Percentiles rank a stretch among this genome's conserved stretches.
Evolutionary conservation across 192 early-diverging fungal genomes (phyloP).

Genomic region (Coemansia sp.): DNA sequence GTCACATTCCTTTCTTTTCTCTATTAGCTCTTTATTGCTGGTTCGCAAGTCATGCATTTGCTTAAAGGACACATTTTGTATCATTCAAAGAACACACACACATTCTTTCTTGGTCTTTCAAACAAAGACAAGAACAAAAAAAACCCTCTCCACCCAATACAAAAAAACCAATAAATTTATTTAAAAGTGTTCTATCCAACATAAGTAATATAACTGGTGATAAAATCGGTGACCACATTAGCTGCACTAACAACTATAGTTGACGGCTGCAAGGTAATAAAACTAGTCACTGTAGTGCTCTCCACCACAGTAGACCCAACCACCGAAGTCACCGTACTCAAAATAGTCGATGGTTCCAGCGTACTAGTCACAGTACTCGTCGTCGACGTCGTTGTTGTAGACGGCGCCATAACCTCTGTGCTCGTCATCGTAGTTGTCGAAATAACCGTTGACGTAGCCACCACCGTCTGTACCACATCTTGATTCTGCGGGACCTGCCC

Average conservation of each 20-base stretch:
- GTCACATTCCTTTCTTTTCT: too few relatives aligned
- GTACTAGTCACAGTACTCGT: slow-evolving; percentile 12
- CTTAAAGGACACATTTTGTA: too few relatives aligned
- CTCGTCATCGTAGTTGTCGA: background rate
- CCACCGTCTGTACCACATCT: background rate
- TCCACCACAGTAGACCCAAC: slow-evolving; percentile 9
- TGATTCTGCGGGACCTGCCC: background rate
- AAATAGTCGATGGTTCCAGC: background rate
- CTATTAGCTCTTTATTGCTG: too few relatives aligned
- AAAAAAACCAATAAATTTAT: background rate
- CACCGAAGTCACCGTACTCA: background rate
- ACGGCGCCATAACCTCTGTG: background rate
- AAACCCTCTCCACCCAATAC: background rate
- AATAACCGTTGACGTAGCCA: background rate
- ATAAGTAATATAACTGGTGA: background rate
- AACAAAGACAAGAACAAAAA: background rate
- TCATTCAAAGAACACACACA: too few relatives aligned
- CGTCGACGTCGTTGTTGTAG: slow-evolving; percentile 2
- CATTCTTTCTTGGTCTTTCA: too few relatives aligned
- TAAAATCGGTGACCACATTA: background rate
- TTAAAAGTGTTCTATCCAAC: background rate
- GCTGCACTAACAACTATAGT: background rate
- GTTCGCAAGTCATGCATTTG: too few relatives aligned
- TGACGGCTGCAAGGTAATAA: background rate
- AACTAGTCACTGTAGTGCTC: slow-evolving; percentile 7